These are phyloP conservation scores for Cyanodermella asteris DNA, from an alignment of 2,329 filamentous ascomycete genomes.

Conservation along the genomic window DNA sequence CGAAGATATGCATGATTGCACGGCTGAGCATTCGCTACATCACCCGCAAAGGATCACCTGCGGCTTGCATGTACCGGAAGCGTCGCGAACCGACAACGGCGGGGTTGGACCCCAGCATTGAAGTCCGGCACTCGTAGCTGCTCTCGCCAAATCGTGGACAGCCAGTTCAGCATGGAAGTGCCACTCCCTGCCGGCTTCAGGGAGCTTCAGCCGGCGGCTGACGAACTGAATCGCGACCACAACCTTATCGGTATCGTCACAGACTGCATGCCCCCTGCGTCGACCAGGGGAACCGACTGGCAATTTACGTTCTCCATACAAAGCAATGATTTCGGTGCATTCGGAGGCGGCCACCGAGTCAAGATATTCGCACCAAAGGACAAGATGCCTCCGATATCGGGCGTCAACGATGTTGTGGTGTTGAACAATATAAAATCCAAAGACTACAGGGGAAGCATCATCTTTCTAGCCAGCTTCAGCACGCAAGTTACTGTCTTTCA, in stretches of 20 bases:
- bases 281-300: constrained; percentile 32
- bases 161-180: constrained; percentile 7
- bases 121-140: too few species aligned
- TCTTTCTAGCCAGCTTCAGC: constrained; percentile 6
- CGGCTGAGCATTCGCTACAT: too few species aligned
- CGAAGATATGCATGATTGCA: too few species aligned
- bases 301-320: constrained; percentile 39
- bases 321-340: constrained; percentile 32
- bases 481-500: constrained; percentile 8
- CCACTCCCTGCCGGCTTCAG: constrained; percentile 21
- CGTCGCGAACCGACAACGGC: too few species aligned
- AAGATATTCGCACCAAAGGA: constrained; percentile 36
- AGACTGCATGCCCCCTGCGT: constrained; percentile 34
- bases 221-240: constrained; percentile 15
- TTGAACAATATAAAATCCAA: constrained; percentile 31
- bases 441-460: constrained; percentile 11
- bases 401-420: constrained; percentile 41
- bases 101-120: too few species aligned
- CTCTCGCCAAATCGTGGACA: too few species aligned
- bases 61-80: too few species aligned
- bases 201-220: constrained; percentile 24
- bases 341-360: constrained; percentile 22
- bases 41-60: too few species aligned
- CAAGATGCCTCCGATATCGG: constrained; percentile 21
- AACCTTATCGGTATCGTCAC: constrained; percentile 50